phyloP scores from a whole-genome alignment of 1,139 yeast species.

The Williopsis jadinii region DNA sequence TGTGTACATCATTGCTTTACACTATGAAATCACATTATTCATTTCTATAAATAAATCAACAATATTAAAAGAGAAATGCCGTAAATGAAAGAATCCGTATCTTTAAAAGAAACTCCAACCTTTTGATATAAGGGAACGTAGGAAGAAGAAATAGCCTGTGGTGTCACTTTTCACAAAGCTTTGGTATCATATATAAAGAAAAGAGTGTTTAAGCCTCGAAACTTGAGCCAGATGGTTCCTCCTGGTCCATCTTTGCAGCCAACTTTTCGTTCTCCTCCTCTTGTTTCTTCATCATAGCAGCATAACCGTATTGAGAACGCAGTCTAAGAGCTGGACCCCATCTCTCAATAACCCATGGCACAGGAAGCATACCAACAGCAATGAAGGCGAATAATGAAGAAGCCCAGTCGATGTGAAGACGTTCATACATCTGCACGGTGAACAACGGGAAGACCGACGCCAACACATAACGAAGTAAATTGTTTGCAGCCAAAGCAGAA shows the following conservation, averaged over 20 bases:
- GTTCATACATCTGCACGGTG: conserved; percentile 67
- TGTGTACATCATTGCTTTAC: too few relatives aligned
- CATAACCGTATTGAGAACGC: conserved; percentile 51
- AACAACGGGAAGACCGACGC: conserved; percentile 66
- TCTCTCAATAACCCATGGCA: conserved; percentile 56
- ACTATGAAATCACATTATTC: too few relatives aligned
- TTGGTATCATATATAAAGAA: too few relatives aligned
- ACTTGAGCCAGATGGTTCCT: conserved; percentile 1
- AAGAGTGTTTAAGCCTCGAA: too few relatives aligned
- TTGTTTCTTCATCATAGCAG: conserved; percentile 36
- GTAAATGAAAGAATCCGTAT: too few relatives aligned
- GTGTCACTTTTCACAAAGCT: too few relatives aligned
- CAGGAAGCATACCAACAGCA: conserved; percentile 61
- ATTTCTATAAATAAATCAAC: too few relatives aligned
- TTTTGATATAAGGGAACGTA: too few relatives aligned
- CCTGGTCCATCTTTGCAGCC: neutral
- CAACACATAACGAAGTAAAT: conserved; percentile 53
- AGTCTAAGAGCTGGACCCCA: conserved; percentile 50
- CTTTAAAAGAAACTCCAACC: too few relatives aligned
- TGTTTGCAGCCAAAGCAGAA: conserved; percentile 76
- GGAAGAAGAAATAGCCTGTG: too few relatives aligned
- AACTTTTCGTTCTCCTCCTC: conserved; percentile 21
- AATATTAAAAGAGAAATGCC: too few relatives aligned
- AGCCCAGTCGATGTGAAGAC: conserved; percentile 70
- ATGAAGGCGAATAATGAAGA: conserved; percentile 67